Evolutionary conservation across 116 monocot genomes (phyloP).

Genomic region (Trichopus zeylanicus): DNA sequence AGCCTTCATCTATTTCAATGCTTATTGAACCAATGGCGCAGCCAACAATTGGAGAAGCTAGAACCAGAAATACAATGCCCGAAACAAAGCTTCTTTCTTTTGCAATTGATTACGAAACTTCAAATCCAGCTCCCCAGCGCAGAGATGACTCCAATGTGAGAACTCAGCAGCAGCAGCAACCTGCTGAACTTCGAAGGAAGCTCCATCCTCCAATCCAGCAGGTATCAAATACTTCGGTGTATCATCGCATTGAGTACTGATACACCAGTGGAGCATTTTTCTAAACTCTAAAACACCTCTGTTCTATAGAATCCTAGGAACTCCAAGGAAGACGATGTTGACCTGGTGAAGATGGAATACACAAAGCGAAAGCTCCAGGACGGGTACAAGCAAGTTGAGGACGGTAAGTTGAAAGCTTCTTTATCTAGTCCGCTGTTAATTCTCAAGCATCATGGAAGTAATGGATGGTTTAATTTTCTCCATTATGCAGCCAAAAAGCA

Average conservation of each 20-base stretch:
- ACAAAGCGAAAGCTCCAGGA: constrained; percentile 31
- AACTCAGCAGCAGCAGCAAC: not conserved
- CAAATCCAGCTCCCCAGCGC: constrained; percentile 1
- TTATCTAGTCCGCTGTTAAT: not conserved
- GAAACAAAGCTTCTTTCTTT: not conserved
- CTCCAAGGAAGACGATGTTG: constrained; percentile 5
- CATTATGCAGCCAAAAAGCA: constrained; percentile 27
- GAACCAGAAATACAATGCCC: constrained; percentile 5
- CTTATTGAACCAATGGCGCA: constrained; percentile 5
- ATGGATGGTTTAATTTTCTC: not conserved
- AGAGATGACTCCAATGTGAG: constrained; percentile 1
- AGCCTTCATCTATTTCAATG: not conserved
- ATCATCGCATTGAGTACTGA: too few relatives aligned
- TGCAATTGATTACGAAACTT: constrained; percentile 12
- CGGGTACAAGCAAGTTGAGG: constrained; percentile 32
- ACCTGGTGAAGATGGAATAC: constrained; percentile 11
- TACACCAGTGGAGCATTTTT: too few relatives aligned
- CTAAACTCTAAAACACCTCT: too few relatives aligned
- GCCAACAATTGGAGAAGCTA: not conserved
- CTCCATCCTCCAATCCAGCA: not conserved
- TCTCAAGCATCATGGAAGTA: not conserved
- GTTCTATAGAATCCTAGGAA: constrained; percentile 9
- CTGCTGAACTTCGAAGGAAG: constrained; percentile 1
- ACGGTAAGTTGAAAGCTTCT: constrained; percentile 12
- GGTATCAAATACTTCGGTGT: too few relatives aligned